Base-by-base conservation (phyloP, 306 rosid species). In the Quillaja saponaria region DNA sequence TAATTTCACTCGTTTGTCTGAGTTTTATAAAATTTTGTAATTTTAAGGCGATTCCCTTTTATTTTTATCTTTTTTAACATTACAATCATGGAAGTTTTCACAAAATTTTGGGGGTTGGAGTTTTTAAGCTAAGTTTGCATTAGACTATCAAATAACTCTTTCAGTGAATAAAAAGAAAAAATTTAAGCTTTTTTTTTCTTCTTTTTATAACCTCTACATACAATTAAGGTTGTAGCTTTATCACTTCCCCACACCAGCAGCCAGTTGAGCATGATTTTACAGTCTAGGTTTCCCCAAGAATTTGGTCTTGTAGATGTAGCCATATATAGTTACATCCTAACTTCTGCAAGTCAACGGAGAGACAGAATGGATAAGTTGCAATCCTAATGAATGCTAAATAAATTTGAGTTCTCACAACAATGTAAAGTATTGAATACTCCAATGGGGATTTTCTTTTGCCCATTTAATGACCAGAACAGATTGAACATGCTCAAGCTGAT, bases 331-430 rank as follows among this genome's bases (percentile, higher is more conserved):
- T 12, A 17, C 63, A 21, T 25, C 41, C 19, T 39, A 6, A 12
- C 19, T 9, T 25, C 25, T 15, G 17, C 40, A 45, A 61, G 20
- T 3, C 31, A 25, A 1, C 18, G 35, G 49, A 38, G 13, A 20
- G 8, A 13, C 13, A 19, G 13, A 58, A 12, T 12, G 5, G 20
- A 12, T 39, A 38, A 58, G 51, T 49, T 58, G 7, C 18, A n/a
- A 13, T 34, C 38, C 4, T 3, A 41, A 9, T 3, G 40, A 41
- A 13, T 58, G 64, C 34, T 57, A 37, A 49, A 12, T 17, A 37
- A 49, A 12, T 41, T n/a, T 49, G 6, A 72, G 34, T 28, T 70
- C 60, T 49, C 14, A n/a, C 20, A 49, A 12, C n/a, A 20, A 19
- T 11, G 68, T 63, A n/a, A n/a, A n/a, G n/a, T n/a, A 47, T 21